Evolutionary conservation across 495 filamentous ascomycete genomes (phyloP).

Genomic region (Xylaria cubensis): DNA sequence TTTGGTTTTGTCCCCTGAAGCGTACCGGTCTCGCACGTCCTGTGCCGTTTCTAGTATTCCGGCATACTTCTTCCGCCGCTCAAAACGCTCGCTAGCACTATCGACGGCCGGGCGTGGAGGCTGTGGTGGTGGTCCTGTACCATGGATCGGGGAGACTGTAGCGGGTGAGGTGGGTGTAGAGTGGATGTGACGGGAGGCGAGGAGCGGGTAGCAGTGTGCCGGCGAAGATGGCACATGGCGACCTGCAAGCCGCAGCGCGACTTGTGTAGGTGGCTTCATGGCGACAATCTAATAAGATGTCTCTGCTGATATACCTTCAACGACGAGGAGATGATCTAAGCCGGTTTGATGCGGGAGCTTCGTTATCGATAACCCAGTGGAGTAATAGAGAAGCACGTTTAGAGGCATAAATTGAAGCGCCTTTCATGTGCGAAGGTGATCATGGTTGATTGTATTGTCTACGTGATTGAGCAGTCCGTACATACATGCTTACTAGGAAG

Average conservation of each 20-base stretch:
- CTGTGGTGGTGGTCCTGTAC: constrained; percentile 83
- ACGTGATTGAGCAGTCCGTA: too few species aligned
- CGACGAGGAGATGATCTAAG: background rate
- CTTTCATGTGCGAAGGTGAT: background rate
- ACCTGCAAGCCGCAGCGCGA: constrained; percentile 34
- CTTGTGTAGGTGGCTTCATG: constrained; percentile 48
- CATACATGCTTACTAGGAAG: background rate
- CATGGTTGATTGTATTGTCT: background rate
- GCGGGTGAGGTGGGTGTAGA: constrained; percentile 48
- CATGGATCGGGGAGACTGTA: constrained; percentile 68
- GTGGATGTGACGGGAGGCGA: constrained; percentile 47
- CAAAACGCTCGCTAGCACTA: constrained; percentile 57
- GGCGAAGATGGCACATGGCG: constrained; percentile 14
- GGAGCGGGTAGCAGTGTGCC: background rate
- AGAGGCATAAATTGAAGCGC: background rate
- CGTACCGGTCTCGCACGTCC: constrained; percentile 45
- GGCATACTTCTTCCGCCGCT: constrained; percentile 61
- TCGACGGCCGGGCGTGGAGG: constrained; percentile 66
- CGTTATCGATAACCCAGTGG: constrained; percentile 7
- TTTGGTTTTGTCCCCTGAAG: background rate
- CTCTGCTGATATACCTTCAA: background rate
- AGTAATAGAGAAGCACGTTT: background rate
- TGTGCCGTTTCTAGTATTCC: constrained; percentile 58
- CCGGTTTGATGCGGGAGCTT: background rate
- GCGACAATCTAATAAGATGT: background rate